Percentiles rank a stretch among this genome's conserved stretches.
Conservation (phyloP, 148 eudicot genomes). For the Chenopodium quinoa region DNA sequence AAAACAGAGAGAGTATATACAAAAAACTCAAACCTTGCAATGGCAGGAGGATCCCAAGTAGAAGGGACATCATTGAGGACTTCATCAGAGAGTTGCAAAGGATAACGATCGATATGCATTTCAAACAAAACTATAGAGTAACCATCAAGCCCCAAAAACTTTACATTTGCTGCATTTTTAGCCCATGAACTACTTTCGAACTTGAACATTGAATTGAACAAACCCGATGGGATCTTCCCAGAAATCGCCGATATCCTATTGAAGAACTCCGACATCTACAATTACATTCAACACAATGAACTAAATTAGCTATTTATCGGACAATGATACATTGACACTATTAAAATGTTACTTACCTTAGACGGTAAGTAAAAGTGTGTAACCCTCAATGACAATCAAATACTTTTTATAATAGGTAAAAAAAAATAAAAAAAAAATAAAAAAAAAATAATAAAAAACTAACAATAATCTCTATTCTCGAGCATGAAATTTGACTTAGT, state of each 20-base stretch:
- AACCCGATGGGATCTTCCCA: slow-evolving; percentile 76
- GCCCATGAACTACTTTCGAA: slow-evolving; percentile 79
- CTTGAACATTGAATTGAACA: slow-evolving; percentile 63
- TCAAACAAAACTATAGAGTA: slow-evolving; percentile 49
- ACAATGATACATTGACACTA: not conserved
- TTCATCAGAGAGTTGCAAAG: slow-evolving; percentile 52
- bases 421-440: too few species aligned
- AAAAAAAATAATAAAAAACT: too few species aligned
- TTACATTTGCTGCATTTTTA: slow-evolving; percentile 53
- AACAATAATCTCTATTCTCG: too few species aligned
- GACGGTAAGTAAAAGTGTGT: too few species aligned
- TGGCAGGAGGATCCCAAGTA: slow-evolving; percentile 70
- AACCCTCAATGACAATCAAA: too few species aligned
- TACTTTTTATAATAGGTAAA: too few species aligned
- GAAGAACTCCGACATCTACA: slow-evolving; percentile 77
- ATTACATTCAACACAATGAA: not conserved
- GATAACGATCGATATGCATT: slow-evolving; percentile 60
- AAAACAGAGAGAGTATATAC: too few species aligned
- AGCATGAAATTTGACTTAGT: too few species aligned
- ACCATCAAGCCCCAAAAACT: slow-evolving; percentile 63
- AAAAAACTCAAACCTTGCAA: slow-evolving; percentile 52
- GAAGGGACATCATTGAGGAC: slow-evolving; percentile 70
- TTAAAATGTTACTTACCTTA: too few species aligned
- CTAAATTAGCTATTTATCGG: too few species aligned
- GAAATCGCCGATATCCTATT: slow-evolving; percentile 52